Conservation (phyloP, 331 rosid species). For the Rosa hybrid region DNA sequence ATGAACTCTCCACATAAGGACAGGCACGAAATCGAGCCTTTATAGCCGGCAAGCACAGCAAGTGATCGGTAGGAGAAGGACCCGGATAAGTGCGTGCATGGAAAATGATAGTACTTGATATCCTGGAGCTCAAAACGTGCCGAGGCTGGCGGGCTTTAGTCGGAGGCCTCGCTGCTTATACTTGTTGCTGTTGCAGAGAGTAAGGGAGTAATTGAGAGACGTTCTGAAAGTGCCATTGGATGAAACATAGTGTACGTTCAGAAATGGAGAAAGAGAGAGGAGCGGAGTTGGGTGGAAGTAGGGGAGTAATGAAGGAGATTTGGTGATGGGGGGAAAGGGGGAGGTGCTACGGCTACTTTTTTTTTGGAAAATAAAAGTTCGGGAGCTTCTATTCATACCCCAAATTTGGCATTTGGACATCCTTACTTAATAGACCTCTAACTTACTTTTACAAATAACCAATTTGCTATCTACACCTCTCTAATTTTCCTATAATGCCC, state of each 20-base stretch:
- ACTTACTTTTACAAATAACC: no score
- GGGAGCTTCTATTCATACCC: no score
- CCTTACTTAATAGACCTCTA: no score
- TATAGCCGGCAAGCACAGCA: constrained; percentile 70
- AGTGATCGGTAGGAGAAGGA: constrained; percentile 44
- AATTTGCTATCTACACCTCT: no score
- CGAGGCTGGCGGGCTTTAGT: constrained; percentile 43
- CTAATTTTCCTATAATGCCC: no score
- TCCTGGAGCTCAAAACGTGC: constrained; percentile 27
- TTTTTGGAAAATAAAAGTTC: no score
- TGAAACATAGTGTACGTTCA: background rate
- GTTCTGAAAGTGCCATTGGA: constrained; percentile 16
- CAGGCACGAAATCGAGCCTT: constrained; percentile 70
- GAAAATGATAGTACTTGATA: constrained; percentile 12
- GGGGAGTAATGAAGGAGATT: constrained; percentile 26
- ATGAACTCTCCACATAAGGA: constrained; percentile 87
- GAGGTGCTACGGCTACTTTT: constrained; percentile 80
- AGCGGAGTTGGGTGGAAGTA: background rate
- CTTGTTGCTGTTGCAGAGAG: constrained; percentile 34
- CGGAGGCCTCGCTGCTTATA: constrained; percentile 37
- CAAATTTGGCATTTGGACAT: no score
- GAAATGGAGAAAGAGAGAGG: background rate
- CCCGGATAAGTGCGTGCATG: constrained; percentile 32
- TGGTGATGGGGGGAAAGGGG: constrained; percentile 21
- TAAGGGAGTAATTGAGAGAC: constrained; percentile 34